These are phyloP conservation scores for Penicillium sp. DNA, from an alignment of 2,329 filamentous ascomycete species.

Conservation along the genomic window DNA sequence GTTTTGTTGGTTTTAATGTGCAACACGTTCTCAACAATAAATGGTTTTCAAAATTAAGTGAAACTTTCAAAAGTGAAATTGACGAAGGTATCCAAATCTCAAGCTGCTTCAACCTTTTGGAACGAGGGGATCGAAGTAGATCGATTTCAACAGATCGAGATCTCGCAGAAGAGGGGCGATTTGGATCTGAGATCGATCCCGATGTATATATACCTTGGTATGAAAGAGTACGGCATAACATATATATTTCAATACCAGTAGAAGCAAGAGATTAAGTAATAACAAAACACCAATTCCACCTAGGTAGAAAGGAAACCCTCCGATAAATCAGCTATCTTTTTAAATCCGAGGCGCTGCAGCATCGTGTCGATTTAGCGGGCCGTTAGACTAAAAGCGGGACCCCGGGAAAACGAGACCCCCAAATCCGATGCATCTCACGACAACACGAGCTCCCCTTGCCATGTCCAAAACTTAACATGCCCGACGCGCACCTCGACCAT, in stretches of 20 bases:
- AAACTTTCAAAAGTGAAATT: no score
- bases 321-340: no score
- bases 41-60: neutral
- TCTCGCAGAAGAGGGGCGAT: conserved; percentile 3
- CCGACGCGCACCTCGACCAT: neutral
- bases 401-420: conserved; percentile 10
- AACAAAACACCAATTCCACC: no score
- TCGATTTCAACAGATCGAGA: neutral
- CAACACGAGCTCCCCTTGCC: conserved; percentile 10
- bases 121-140: neutral
- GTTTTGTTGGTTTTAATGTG: neutral
- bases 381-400: conserved; percentile 17
- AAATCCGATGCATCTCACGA: conserved; percentile 14
- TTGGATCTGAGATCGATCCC: neutral
- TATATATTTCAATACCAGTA: neutral
- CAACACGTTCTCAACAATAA: neutral
- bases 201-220: neutral
- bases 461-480: conserved; percentile 7
- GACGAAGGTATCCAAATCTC: no score
- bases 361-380: conserved; percentile 5
- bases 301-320: neutral
- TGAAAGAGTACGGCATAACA: neutral
- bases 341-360: conserved; percentile 2
- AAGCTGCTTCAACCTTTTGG: no score
- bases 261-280: neutral